These are phyloP conservation scores for Lasiodiplodia citricola DNA, from an alignment of 2,329 filamentous ascomycete species.

Conservation along the genomic window DNA sequence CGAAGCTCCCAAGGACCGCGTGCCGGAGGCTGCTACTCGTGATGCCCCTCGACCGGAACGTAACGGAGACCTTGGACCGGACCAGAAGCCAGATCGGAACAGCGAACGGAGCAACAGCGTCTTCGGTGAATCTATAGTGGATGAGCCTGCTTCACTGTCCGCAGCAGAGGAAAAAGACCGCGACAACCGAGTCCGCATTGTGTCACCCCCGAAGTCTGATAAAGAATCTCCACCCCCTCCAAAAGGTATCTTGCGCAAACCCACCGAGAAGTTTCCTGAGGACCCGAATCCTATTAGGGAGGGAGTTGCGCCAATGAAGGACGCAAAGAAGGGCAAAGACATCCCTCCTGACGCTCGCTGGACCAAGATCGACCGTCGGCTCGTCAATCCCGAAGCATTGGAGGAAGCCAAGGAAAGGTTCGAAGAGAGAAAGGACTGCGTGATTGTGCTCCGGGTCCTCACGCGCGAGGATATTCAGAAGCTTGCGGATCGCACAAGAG, in stretches of 20 bases:
- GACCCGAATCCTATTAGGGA: conserved; percentile 82
- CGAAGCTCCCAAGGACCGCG: not conserved
- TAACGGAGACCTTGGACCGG: conserved; percentile 16
- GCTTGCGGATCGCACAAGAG: conserved; percentile 79
- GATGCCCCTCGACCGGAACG: conserved; percentile 31
- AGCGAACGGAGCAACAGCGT: conserved; percentile 37
- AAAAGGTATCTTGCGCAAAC: conserved; percentile 85
- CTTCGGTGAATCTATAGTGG: conserved; percentile 38
- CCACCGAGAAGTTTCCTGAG: conserved; percentile 83
- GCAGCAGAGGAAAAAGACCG: conserved; percentile 29
- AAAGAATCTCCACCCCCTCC: conserved; percentile 70
- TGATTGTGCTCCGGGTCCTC: conserved; percentile 88
- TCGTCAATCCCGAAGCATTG: conserved; percentile 88
- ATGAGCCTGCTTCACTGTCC: conserved; percentile 42
- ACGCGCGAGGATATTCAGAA: conserved; percentile 88
- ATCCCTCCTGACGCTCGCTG: conserved; percentile 78
- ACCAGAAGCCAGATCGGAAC: conserved; percentile 15
- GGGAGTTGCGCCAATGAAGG: conserved; percentile 92
- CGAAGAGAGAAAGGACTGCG: conserved; percentile 89
- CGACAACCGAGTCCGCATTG: conserved; percentile 58
- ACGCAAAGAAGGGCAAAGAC: conserved; percentile 73
- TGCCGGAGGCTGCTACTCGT: not conserved
- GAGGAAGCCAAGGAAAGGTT: conserved; percentile 87
- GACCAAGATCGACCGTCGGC: conserved; percentile 88
- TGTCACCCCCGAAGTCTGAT: conserved; percentile 68